Base-by-base conservation (phyloP, 2,329 filamentous ascomycete species). In the Ophiostoma quercus region DNA sequence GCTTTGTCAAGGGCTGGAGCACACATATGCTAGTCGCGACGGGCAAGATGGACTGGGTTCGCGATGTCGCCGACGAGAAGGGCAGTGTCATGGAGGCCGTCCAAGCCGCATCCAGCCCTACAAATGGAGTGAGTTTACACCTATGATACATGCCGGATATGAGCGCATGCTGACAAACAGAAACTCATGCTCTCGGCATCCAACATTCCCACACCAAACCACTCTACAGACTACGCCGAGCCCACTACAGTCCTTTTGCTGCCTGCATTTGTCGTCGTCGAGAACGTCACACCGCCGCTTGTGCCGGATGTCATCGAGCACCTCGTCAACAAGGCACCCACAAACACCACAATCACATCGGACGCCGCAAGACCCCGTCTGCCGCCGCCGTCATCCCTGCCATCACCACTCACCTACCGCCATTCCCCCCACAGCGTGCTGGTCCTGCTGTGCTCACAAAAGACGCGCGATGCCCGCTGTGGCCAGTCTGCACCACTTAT, bases 1-100 rank as follows among this genome's bases (percentile, higher is more conserved):
- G 94, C 0, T 84, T 91, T 71, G 86, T 97, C 73, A 91, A 92
- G 76, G 92, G 88, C 47, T 98, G 92, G 91, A 89, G 87, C 76
- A 95, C 93, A 25, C 95, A 99, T 80, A 78, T 97, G 72, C 82
- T 99, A 41, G 92, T 98, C 19, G 95, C 92, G 32, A 99, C 95
- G n/a, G 92, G 93, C 72, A 68, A 97, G 85, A 86, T 89, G 34
- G 95, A 99, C 80, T 99, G 95, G 95, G 90, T 94, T 76, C 82
- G 92, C 71, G 90, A 96, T 81, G 92, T 97, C 65, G 88, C 87
- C 70, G 91, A 98, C 77, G 95, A 98, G 82, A 89, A 91, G 79
- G 91, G 90, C 6, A 92, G 90, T 77, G 85, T 94, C 41, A 94
- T 94, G 91, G 84, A 92, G 81, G 91, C 90, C 1, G 85, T 94